Base-by-base conservation (phyloP, 768 basidiomycete species). In the Psilocybe sp. region DNA sequence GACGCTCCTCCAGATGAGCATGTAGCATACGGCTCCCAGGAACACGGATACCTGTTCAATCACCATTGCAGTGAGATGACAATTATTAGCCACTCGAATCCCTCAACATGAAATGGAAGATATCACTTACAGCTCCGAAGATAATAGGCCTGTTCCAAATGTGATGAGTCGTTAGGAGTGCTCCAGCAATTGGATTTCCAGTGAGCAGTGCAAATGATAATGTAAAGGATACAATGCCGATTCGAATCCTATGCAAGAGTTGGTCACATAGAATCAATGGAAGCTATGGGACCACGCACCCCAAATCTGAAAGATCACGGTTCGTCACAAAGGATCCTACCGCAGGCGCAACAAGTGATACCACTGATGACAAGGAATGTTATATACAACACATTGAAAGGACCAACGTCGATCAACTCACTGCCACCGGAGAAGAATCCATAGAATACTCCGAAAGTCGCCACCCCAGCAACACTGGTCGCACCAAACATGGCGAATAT, bases 391-490 rank as follows among this genome's bases (percentile, higher is more conserved):
- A 4, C 28, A 2, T 18, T 10, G 19, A 20, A 35, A 18, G 46
- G 43, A 36, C 14, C 31, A 41, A 32, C 15, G 34, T 53, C 52
- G 46, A 41, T 16, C 15, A 5, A 67, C 73, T 50, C 53, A 80
- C 78, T 70, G 60, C 74, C 77, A 34, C 80, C 80, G 36, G 78
- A 77, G 60, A 79, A 79, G 62, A 80, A 79, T 0, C 80, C 80
- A 57, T 80, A 82, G 44, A 75, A 66, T 16, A 79, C 60, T 7
- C 63, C 75, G 61, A 81, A 78, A 4, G 70, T 59, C 8, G 71
- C 62, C 23, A 75, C 69, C 14, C 78, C 79, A 3, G 62, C 64
- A 23, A 69, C 55, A 43, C 57, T 74, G 5, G 66, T 69, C 0
- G 74, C 76, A n/a, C 72, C 77, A 51, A 81, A 71, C 69, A 81